Percentiles rank a stretch among this genome's conserved stretches.
Evolutionary conservation across 2,329 filamentous ascomycete genomes (phyloP).

Genomic region (Neofusicoccum laricinum): DNA sequence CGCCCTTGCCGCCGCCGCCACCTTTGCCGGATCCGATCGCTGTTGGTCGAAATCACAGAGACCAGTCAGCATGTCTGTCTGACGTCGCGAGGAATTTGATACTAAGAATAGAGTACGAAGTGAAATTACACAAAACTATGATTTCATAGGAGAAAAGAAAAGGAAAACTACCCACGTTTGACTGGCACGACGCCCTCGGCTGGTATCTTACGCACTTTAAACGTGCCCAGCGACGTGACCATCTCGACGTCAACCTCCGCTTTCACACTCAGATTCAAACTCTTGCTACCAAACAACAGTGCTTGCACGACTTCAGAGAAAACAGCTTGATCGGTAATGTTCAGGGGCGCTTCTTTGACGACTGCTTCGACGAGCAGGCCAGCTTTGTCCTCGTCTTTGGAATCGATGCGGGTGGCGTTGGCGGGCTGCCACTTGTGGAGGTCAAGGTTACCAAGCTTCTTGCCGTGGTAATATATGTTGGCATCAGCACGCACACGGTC

Average conservation of each 20-base stretch:
- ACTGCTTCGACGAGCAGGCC: slow-evolving; percentile 71
- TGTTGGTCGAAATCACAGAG: slow-evolving; percentile 20
- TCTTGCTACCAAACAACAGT: slow-evolving; percentile 69
- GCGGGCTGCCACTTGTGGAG: slow-evolving; percentile 79
- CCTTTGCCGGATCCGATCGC: slow-evolving; percentile 28
- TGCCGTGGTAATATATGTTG: slow-evolving; percentile 73
- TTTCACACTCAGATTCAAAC: slow-evolving; percentile 69
- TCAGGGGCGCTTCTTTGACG: slow-evolving; percentile 75
- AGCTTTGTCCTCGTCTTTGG: slow-evolving; percentile 55
- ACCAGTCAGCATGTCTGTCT: slow-evolving; percentile 28
- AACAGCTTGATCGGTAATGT: slow-evolving; percentile 75
- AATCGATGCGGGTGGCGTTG: slow-evolving; percentile 69
- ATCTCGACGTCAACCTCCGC: slow-evolving; percentile 82
- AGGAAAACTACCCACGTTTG: slow-evolving; percentile 79
- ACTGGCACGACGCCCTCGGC: slow-evolving; percentile 80
- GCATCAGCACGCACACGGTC: slow-evolving; percentile 72
- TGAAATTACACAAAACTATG: slow-evolving; percentile 1
- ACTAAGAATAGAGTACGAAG: slow-evolving; percentile 8
- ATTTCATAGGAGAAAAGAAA: slow-evolving; percentile 34
- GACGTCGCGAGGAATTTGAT: slow-evolving; percentile 11
- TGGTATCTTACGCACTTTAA: slow-evolving; percentile 80
- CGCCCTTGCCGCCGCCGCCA: slow-evolving; percentile 25
- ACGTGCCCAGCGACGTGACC: slow-evolving; percentile 74
- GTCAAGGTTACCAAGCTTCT: slow-evolving; percentile 78
- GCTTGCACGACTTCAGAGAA: slow-evolving; percentile 79